Evolutionary conservation across 805 yeast species (phyloP).

Genomic region (Candida bentonensis): DNA sequence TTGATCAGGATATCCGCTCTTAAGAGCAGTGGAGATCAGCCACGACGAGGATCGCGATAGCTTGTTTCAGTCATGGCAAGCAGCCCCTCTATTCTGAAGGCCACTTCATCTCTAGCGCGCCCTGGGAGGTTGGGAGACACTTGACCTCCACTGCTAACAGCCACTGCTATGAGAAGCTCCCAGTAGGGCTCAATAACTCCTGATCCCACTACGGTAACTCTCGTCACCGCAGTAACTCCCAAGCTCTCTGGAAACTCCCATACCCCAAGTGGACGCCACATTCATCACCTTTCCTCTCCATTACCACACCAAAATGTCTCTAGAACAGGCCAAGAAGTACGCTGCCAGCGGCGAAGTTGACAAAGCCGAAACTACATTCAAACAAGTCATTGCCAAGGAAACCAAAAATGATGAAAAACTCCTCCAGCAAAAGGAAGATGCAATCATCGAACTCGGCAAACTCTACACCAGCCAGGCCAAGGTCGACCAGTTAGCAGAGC

Average conservation of each 20-base stretch:
- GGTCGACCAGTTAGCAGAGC: slow-evolving; percentile 37
- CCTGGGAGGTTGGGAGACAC: too few relatives aligned
- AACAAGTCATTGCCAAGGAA: slow-evolving; percentile 9
- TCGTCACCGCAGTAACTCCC: too few relatives aligned
- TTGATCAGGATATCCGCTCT: too few relatives aligned
- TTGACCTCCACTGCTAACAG: too few relatives aligned
- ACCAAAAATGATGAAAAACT: slow-evolving; percentile 25
- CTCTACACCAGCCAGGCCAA: slow-evolving; percentile 40
- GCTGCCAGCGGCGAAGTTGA: not conserved
- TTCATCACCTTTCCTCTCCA: not conserved
- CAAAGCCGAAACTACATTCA: not conserved
- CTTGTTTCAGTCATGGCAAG: too few relatives aligned
- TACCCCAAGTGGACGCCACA: too few relatives aligned
- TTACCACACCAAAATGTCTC: not conserved
- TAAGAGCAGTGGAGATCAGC: too few relatives aligned
- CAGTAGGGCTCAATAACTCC: not conserved
- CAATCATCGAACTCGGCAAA: slow-evolving; percentile 64
- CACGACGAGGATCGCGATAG: too few relatives aligned
- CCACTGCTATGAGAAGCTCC: not conserved
- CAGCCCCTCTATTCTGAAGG: too few relatives aligned
- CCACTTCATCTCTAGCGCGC: too few relatives aligned
- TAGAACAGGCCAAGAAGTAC: not conserved
- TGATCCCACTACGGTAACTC: not conserved
- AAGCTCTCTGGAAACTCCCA: too few relatives aligned
- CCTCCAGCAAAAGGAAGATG: slow-evolving; percentile 46